Base-by-base conservation (phyloP, 805 yeast genomes). In the Barnettozyma sp. region DNA sequence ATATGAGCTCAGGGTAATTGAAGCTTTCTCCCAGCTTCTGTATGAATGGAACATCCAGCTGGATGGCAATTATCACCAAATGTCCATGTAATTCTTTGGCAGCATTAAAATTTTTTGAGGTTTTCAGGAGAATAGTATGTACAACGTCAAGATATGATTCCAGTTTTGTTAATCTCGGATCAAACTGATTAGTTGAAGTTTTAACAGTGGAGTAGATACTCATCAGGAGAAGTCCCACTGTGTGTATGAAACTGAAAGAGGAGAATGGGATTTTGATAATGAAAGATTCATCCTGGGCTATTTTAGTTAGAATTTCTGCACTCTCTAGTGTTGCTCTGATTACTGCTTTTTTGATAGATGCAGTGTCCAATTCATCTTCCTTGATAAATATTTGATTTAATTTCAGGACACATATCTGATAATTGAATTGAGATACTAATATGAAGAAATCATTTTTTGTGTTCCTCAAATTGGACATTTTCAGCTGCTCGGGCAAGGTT, bases 351-450 rank as follows among this genome's bases (percentile, higher is more conserved):
- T 45, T 45, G 2, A 52, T 44, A 4, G 13, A 13, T 3, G 14
- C 15, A 2, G 32, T 14, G 10, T 36, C 26, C 3, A 41, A 9
- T n/a, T 15, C 25, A 4, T 30, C 23, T 3, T 48, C 48, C 23
- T 41, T 31, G 3, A 52, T 24, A 22, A 52, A 51, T 4, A 49
- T 24, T 38, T 50, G 46, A 20, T 51, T 46, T 18, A 58, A 23
- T 22, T 48, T 44, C 7, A 55, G 35, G 3, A 39, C 24, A 18
- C 49, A 35, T 4, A 46, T 42, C 22, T 52, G 44, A 39, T 50
- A 58, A 26, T 49, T 49, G 21, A 58, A 44, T 12, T 52, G 48
- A 26, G 58, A 49, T 11, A 46, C 24, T 13, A 53, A 21, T 7
- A 44, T 41, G 21, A 39, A 39, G 9, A 38, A 40, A n/a, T 41